These are phyloP conservation scores for Sedum album DNA, from an alignment of 164 flowering plant genomes.

Conservation along the genomic window DNA sequence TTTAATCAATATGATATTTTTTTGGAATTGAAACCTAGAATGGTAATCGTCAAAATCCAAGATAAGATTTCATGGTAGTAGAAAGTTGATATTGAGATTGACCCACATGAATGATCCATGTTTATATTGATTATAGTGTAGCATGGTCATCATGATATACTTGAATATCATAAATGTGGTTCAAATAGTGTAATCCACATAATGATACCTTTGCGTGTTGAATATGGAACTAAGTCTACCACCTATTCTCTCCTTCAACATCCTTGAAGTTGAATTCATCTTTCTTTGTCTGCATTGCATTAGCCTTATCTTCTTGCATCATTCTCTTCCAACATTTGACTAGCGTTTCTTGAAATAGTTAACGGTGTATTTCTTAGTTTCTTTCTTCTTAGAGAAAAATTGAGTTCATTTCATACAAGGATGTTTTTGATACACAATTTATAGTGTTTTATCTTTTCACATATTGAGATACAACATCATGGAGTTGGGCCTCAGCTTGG, in stretches of 20 bases:
- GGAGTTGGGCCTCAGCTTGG: conserved; percentile 4
- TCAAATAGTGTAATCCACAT: no score
- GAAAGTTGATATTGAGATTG: not conserved
- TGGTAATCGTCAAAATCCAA: not conserved
- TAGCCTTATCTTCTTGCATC: not conserved
- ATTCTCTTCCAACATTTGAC: conserved; percentile 4
- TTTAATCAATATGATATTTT: not conserved
- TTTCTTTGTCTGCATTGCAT: not conserved
- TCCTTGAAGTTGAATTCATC: no score
- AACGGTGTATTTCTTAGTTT: not conserved
- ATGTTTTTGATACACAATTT: no score
- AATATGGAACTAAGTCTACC: not conserved
- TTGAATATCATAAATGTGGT: no score
- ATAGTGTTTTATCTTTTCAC: not conserved
- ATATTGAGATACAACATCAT: not conserved
- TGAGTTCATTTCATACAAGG: not conserved
- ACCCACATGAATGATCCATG: no score
- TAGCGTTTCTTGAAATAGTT: not conserved
- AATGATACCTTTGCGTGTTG: conserved; percentile 7
- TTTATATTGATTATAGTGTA: not conserved
- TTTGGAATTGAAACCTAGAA: no score
- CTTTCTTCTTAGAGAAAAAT: not conserved
- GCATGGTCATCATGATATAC: not conserved
- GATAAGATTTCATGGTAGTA: conserved; percentile 1
- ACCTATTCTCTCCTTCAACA: not conserved